phyloP scores from a whole-genome alignment of 2,329 filamentous ascomycete genomes.

The Apiospora malaysiana region DNA sequence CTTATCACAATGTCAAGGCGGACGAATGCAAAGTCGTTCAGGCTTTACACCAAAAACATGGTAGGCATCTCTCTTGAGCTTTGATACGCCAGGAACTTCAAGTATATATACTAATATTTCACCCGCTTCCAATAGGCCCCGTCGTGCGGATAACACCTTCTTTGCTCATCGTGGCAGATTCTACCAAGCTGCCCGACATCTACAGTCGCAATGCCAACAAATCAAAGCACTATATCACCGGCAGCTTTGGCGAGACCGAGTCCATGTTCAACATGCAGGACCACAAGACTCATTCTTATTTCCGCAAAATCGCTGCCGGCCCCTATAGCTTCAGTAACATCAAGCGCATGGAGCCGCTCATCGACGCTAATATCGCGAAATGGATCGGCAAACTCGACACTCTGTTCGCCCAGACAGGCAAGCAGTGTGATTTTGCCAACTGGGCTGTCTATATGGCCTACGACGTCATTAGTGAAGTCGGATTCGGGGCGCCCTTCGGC shows the following conservation, averaged over 20 bases:
- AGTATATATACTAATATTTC: background rate
- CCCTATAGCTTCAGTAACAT: conserved; percentile 63
- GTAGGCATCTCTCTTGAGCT: conserved; percentile 37
- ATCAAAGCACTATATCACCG: conserved; percentile 63
- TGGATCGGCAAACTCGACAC: conserved; percentile 56
- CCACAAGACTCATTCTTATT: conserved; percentile 54
- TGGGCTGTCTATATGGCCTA: conserved; percentile 64
- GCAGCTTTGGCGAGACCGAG: conserved; percentile 61
- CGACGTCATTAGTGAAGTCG: conserved; percentile 62
- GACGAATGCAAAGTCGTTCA: conserved; percentile 50
- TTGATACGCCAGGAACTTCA: background rate
- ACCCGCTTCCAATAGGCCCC: conserved; percentile 44
- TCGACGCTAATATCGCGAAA: conserved; percentile 55
- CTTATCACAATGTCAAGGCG: conserved; percentile 55
- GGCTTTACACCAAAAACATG: conserved; percentile 54
- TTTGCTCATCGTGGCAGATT: conserved; percentile 57
- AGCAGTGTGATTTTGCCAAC: conserved; percentile 58
- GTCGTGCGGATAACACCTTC: conserved; percentile 60
- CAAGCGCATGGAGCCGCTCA: conserved; percentile 62
- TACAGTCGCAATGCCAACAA: conserved; percentile 63
- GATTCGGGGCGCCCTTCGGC: conserved; percentile 61
- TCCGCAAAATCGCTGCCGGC: conserved; percentile 59
- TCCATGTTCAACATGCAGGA: conserved; percentile 64
- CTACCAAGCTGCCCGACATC: conserved; percentile 59
- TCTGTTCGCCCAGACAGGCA: conserved; percentile 50